phyloP scores from a whole-genome alignment of 2,329 filamentous ascomycete species.

The Claviceps africana region DNA sequence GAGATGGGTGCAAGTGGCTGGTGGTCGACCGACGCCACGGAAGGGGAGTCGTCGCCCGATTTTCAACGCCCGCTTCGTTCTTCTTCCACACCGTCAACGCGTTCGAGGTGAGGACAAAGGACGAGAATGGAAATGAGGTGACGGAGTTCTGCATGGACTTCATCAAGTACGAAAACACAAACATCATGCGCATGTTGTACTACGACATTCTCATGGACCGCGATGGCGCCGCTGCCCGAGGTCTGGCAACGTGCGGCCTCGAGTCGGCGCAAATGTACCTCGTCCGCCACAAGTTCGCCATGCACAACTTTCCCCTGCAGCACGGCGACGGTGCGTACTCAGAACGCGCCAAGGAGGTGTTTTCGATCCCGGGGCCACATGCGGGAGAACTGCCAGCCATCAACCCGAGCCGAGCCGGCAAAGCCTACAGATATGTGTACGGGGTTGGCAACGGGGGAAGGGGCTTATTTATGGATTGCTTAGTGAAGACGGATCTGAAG shows the following conservation, averaged over 20 bases:
- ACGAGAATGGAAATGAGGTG: slow-evolving; percentile 16
- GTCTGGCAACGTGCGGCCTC: slow-evolving; percentile 26
- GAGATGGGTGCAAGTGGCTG: slow-evolving; percentile 51
- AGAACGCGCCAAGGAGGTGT: slow-evolving; percentile 18
- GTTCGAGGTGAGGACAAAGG: slow-evolving; percentile 44
- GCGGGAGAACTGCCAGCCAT: slow-evolving; percentile 52
- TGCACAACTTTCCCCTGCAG: slow-evolving; percentile 13
- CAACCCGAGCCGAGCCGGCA: slow-evolving; percentile 40
- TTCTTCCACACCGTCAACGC: slow-evolving; percentile 71
- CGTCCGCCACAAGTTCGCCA: slow-evolving; percentile 28
- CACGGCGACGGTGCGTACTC: slow-evolving; percentile 7
- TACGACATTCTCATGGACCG: slow-evolving; percentile 51
- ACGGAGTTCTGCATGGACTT: slow-evolving; percentile 51
- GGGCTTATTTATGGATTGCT: slow-evolving; percentile 45
- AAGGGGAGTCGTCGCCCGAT: slow-evolving; percentile 53
- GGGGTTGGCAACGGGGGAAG: slow-evolving; percentile 39
- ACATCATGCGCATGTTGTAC: slow-evolving; percentile 54
- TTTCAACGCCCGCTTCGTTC: slow-evolving; percentile 55
- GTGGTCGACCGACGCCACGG: slow-evolving; percentile 53
- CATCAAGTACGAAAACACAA: slow-evolving; percentile 46
- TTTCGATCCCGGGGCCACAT: slow-evolving; percentile 38
- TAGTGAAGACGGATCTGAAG: slow-evolving; percentile 50
- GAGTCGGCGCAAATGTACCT: slow-evolving; percentile 23
- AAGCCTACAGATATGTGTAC: slow-evolving; percentile 47
- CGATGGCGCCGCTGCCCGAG: slow-evolving; percentile 29